Conservation (phyloP, 2,329 filamentous ascomycete genomes). For the Harringtonia aguacate region DNA sequence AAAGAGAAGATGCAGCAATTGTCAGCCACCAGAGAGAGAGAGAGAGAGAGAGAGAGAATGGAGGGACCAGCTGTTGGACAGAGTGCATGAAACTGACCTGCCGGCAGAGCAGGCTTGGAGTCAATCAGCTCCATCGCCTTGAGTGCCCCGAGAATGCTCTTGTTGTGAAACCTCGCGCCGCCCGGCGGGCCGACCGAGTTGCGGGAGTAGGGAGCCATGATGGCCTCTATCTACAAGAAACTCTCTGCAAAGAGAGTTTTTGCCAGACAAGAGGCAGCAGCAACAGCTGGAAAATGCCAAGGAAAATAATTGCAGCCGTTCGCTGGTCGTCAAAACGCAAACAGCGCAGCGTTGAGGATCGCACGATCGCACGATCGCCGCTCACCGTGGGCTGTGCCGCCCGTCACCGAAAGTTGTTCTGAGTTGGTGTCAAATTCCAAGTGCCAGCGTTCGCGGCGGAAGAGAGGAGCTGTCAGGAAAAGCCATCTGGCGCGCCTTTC, state of each 20-base stretch:
- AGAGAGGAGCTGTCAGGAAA: too few relatives aligned
- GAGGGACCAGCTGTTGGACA: background rate
- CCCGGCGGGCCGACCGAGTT: conserved; percentile 25
- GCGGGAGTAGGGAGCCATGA: background rate
- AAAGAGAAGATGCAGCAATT: conserved; percentile 2
- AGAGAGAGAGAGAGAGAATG: background rate
- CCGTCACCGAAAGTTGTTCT: too few relatives aligned
- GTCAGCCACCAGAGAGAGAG: background rate
- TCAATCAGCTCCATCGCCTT: conserved; percentile 73
- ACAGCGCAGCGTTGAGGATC: too few relatives aligned
- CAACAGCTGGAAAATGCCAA: background rate
- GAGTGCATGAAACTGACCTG: conserved; percentile 42
- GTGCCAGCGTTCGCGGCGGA: too few relatives aligned
- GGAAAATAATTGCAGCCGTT: too few relatives aligned
- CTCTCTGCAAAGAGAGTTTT: too few relatives aligned
- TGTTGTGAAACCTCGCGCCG: conserved; percentile 21
- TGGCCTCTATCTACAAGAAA: too few relatives aligned
- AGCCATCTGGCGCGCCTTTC: too few relatives aligned
- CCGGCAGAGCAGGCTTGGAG: conserved; percentile 68
- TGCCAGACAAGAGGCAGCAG: background rate
- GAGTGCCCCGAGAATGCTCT: conserved; percentile 62
- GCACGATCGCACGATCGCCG: too few relatives aligned
- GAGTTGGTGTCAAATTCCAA: too few relatives aligned
- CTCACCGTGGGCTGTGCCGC: too few relatives aligned
- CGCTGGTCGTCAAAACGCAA: too few relatives aligned